Evolutionary conservation across 2,329 filamentous ascomycete species (phyloP).

Genomic region (Trichoderma pleuroti): DNA sequence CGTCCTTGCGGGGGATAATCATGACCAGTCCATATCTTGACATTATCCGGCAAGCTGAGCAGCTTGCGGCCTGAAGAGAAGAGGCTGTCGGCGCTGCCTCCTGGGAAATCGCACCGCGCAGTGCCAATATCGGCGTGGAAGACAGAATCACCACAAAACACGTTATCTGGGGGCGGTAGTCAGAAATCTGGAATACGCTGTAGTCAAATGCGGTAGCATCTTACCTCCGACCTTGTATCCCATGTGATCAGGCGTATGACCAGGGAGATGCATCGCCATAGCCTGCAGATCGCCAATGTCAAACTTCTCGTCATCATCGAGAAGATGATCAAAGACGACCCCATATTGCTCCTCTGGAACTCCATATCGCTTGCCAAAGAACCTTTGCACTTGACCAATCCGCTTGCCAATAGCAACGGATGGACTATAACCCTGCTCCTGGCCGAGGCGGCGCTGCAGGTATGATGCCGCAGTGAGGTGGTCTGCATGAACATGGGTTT

Average conservation of each 20-base stretch:
- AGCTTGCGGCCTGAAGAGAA: slow-evolving; percentile 43
- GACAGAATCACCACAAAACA: slow-evolving; percentile 53
- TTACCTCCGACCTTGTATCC: slow-evolving; percentile 53
- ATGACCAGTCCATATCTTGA: slow-evolving; percentile 52
- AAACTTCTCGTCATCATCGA: slow-evolving; percentile 53
- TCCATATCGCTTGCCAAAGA: slow-evolving; percentile 48
- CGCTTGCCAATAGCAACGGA: slow-evolving; percentile 53
- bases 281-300: slow-evolving; percentile 45
- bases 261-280: slow-evolving; percentile 52
- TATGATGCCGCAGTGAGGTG: slow-evolving; percentile 59
- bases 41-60: slow-evolving; percentile 39
- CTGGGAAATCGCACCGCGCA: slow-evolving; percentile 54
- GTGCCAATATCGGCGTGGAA: slow-evolving; percentile 52
- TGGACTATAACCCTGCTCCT: slow-evolving; percentile 36
- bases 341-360: slow-evolving; percentile 42
- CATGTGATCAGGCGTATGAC: slow-evolving; percentile 59
- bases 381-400: slow-evolving; percentile 48
- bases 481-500: slow-evolving; percentile 61
- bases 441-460: slow-evolving; percentile 45
- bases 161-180: slow-evolving; percentile 31
- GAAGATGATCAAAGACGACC: slow-evolving; percentile 50
- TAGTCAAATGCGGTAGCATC: neutral
- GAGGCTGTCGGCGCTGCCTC: slow-evolving; percentile 43
- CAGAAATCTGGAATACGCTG: neutral
- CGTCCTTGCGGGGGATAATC: slow-evolving; percentile 46